Conservation (phyloP, 345 rosid genomes). For the Moricandia arvensis region DNA sequence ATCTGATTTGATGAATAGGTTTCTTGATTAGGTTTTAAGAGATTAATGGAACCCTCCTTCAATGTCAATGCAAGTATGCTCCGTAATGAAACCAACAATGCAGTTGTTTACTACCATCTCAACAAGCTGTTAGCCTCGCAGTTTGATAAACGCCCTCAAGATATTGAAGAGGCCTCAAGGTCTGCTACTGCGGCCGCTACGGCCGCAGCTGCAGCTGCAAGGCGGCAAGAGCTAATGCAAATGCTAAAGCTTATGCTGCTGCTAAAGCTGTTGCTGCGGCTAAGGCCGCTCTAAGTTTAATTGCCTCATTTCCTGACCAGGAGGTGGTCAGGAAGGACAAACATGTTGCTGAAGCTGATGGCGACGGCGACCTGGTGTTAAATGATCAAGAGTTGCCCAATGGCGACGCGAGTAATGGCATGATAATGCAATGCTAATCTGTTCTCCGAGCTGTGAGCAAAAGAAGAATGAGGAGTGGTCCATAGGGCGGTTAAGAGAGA, state of each 20-base stretch:
- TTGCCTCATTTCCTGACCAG: slow-evolving; percentile 62
- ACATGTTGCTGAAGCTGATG: slow-evolving; percentile 47
- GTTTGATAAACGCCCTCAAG: slow-evolving; percentile 50
- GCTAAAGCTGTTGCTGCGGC: slow-evolving; percentile 73
- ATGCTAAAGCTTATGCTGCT: slow-evolving; percentile 74
- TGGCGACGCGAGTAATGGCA: not conserved
- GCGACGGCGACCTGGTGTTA: not conserved
- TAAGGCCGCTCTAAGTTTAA: slow-evolving; percentile 65
- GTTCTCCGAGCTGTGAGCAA: not conserved
- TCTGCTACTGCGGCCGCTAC: slow-evolving; percentile 55
- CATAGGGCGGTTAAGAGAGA: not conserved
- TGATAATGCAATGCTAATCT: not conserved
- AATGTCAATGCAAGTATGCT: not conserved
- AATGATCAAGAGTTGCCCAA: not conserved
- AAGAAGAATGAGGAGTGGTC: not conserved
- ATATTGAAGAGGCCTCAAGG: slow-evolving; percentile 64
- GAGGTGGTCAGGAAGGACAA: slow-evolving; percentile 49
- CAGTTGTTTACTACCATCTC: slow-evolving; percentile 46
- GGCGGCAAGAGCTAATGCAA: slow-evolving; percentile 74
- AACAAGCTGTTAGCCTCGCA: slow-evolving; percentile 50
- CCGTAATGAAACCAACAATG: slow-evolving; percentile 22
- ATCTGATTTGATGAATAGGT: not conserved
- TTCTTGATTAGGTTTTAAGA: not conserved
- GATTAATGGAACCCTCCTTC: slow-evolving; percentile 21
- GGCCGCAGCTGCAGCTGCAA: slow-evolving; percentile 61